These are phyloP conservation scores for Lactifluus rugatus DNA, from an alignment of 768 basidiomycete species.

Conservation along the genomic window DNA sequence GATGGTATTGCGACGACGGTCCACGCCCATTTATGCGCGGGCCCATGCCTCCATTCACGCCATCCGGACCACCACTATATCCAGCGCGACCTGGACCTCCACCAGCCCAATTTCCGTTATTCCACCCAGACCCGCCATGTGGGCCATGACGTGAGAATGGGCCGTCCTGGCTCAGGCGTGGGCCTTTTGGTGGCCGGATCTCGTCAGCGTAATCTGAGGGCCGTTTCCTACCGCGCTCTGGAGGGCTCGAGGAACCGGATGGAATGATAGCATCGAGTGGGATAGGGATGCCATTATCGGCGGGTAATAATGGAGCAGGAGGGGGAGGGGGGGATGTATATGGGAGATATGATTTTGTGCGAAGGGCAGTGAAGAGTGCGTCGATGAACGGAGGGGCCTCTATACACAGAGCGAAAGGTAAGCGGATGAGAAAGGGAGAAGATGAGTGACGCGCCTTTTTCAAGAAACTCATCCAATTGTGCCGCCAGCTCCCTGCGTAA, in stretches of 20 bases:
- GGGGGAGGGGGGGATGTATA: conserved; percentile 40
- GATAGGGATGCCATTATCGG: conserved; percentile 69
- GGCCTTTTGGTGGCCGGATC: conserved; percentile 57
- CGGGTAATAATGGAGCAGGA: conserved; percentile 27
- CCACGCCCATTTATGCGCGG: conserved; percentile 19
- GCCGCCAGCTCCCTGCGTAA: conserved; percentile 67
- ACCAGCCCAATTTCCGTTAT: conserved; percentile 26
- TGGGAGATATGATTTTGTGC: conserved; percentile 79
- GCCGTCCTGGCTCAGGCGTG: conserved; percentile 54
- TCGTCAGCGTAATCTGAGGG: conserved; percentile 51
- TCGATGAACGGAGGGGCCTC: conserved; percentile 74
- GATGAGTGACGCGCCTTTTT: conserved; percentile 51
- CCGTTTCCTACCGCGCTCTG: conserved; percentile 57
- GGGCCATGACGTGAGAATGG: conserved; percentile 56
- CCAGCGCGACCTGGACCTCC: conserved; percentile 23
- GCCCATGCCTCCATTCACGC: conserved; percentile 22
- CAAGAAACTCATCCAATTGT: conserved; percentile 88
- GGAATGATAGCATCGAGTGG: conserved; percentile 58
- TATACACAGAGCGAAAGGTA: conserved; percentile 22
- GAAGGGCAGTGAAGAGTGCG: conserved; percentile 73
- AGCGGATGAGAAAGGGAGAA: conserved; percentile 12
- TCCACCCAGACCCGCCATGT: conserved; percentile 29
- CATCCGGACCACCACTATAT: conserved; percentile 28
- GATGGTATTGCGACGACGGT: conserved; percentile 40
- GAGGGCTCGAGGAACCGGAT: conserved; percentile 33